Conservation (phyloP, 768 basidiomycete species). For the Auricularia auricula-judae region DNA sequence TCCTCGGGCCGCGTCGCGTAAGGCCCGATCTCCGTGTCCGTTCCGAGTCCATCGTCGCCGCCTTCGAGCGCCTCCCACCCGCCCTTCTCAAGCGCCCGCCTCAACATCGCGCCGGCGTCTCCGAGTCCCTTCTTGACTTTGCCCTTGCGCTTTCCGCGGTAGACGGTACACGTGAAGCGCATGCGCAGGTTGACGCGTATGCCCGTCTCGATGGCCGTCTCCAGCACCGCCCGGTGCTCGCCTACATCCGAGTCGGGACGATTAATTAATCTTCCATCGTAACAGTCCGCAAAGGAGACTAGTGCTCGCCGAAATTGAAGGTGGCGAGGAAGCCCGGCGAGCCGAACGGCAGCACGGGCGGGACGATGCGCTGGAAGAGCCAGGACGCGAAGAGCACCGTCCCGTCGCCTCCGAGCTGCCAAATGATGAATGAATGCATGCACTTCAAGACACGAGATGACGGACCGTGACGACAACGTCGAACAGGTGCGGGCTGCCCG, state of each 20-base stretch:
- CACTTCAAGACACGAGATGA: constrained; percentile 6
- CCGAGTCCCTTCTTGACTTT: constrained; percentile 63
- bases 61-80: constrained; percentile 97
- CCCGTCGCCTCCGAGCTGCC: constrained; percentile 91
- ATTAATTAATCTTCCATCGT: no score
- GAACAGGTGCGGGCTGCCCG: constrained; percentile 78
- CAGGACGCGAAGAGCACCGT: constrained; percentile 98
- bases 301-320: constrained; percentile 76
- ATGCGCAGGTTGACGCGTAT: constrained; percentile 97
- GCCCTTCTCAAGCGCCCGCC: constrained; percentile 79
- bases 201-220: constrained; percentile 79
- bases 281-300: no score
- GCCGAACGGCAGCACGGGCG: constrained; percentile 96
- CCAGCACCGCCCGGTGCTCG: constrained; percentile 61
- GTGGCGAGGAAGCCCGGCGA: constrained; percentile 96
- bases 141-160: constrained; percentile 63
- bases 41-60: constrained; percentile 36
- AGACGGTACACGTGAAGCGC: constrained; percentile 98
- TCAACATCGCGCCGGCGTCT: constrained; percentile 92
- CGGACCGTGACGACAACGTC: constrained; percentile 95
- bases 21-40: constrained; percentile 95
- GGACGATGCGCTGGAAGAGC: constrained; percentile 97
- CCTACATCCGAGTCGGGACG: no score
- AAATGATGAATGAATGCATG: constrained; percentile 9
- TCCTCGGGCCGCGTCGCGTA: constrained; percentile 91